phyloP scores from a whole-genome alignment of 2,329 filamentous ascomycete species.

The Sporothrix variecibatus region DNA sequence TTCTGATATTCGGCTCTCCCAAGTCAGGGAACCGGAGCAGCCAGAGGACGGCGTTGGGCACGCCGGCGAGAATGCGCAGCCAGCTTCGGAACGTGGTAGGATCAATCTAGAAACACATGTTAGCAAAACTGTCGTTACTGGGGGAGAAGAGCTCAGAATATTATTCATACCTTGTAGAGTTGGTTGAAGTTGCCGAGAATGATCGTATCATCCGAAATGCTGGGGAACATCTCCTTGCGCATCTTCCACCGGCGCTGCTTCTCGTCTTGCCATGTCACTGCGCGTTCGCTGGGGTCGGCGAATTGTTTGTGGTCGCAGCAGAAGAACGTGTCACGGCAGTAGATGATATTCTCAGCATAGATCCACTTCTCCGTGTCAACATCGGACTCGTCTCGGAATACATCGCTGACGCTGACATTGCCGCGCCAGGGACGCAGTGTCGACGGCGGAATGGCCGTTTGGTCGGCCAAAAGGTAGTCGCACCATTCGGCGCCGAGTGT shows the following conservation, averaged over 20 bases:
- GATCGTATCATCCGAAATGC: slow-evolving; percentile 76
- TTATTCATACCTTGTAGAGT: slow-evolving; percentile 92
- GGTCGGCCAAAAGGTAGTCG: slow-evolving; percentile 91
- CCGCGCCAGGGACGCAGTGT: slow-evolving; percentile 79
- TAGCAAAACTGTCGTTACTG: background rate
- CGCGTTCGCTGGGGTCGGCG: slow-evolving; percentile 62
- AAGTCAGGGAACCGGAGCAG: slow-evolving; percentile 94
- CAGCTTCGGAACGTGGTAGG: slow-evolving; percentile 94
- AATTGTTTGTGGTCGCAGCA: slow-evolving; percentile 97
- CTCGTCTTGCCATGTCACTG: slow-evolving; percentile 80
- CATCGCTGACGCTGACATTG: slow-evolving; percentile 73
- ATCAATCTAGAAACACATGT: slow-evolving; percentile 71
- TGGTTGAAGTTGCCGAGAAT: slow-evolving; percentile 99
- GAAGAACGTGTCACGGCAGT: slow-evolving; percentile 93
- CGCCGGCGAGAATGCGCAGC: slow-evolving; percentile 82
- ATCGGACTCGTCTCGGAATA: slow-evolving; percentile 65
- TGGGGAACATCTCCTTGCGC: slow-evolving; percentile 89
- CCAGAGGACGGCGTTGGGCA: slow-evolving; percentile 91
- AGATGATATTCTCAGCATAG: slow-evolving; percentile 96
- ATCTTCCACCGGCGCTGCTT: slow-evolving; percentile 82
- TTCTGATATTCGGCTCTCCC: slow-evolving; percentile 80
- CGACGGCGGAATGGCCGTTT: slow-evolving; percentile 77
- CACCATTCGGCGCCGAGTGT: slow-evolving; percentile 98
- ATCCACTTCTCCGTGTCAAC: slow-evolving; percentile 79
- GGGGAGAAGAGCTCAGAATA: background rate